Percentiles rank a stretch among this genome's conserved stretches.
These are phyloP conservation scores for Endocarpon pusillum DNA, from an alignment of 495 filamentous ascomycete species.

Conservation along the genomic window DNA sequence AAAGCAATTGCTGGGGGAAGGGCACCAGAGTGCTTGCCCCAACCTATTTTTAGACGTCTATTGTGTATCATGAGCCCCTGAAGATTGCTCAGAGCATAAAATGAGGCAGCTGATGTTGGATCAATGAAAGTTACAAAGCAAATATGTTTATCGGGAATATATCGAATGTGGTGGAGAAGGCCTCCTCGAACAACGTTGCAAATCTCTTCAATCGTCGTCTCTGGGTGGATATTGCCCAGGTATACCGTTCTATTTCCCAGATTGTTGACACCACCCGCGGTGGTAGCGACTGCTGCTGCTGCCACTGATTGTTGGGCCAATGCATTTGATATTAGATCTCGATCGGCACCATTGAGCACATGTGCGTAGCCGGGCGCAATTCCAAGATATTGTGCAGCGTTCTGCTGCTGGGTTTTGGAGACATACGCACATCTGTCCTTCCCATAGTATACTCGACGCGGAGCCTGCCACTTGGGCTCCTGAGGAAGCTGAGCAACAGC, in stretches of 20 bases:
- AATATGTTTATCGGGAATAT: slow-evolving; percentile 99
- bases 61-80: slow-evolving; percentile 99
- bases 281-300: slow-evolving; percentile 88
- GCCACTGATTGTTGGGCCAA: slow-evolving; percentile 95
- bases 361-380: slow-evolving; percentile 97
- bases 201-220: slow-evolving; percentile 96
- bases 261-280: slow-evolving; percentile 91
- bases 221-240: slow-evolving; percentile 94
- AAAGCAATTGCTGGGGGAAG: slow-evolving; percentile 91
- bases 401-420: slow-evolving; percentile 98
- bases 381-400: slow-evolving; percentile 92
- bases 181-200: slow-evolving; percentile 93
- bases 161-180: slow-evolving; percentile 90
- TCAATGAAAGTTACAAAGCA: slow-evolving; percentile 99
- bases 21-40: slow-evolving; percentile 97
- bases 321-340: slow-evolving; percentile 87
- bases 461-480: slow-evolving; percentile 90
- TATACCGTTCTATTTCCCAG: slow-evolving; percentile 96
- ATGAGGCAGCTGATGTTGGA: slow-evolving; percentile 90
- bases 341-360: slow-evolving; percentile 85
- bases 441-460: slow-evolving; percentile 90
- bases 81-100: slow-evolving; percentile 91
- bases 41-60: slow-evolving; percentile 90
- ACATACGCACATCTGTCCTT: slow-evolving; percentile 98
- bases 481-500: slow-evolving; percentile 94